Percentiles rank a stretch among this genome's conserved stretches.
Conservation (phyloP, 2,329 filamentous ascomycete genomes). For the Fusarium stilboides region DNA sequence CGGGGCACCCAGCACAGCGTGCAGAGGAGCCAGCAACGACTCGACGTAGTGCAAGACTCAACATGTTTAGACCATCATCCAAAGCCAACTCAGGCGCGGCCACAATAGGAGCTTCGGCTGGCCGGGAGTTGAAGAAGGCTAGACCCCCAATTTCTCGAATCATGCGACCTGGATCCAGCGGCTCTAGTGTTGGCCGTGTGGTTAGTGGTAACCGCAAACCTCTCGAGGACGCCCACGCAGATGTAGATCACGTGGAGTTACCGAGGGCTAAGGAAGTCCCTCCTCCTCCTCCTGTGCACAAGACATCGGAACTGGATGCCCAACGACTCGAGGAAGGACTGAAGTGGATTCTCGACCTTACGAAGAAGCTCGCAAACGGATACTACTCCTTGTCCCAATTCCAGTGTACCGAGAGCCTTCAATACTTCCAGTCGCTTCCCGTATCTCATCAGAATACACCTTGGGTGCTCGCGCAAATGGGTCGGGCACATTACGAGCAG, state of each 20-base stretch:
- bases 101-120: slow-evolving; percentile 71
- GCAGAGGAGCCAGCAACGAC: slow-evolving; percentile 72
- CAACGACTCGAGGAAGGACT: slow-evolving; percentile 82
- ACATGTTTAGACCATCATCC: slow-evolving; percentile 77
- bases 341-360: slow-evolving; percentile 82
- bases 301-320: slow-evolving; percentile 66
- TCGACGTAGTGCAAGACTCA: slow-evolving; percentile 79
- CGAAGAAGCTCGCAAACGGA: slow-evolving; percentile 85
- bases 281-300: slow-evolving; percentile 56
- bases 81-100: slow-evolving; percentile 73
- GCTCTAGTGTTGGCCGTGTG: slow-evolving; percentile 84
- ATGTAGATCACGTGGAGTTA: slow-evolving; percentile 77
- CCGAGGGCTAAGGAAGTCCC: slow-evolving; percentile 62
- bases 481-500: slow-evolving; percentile 92
- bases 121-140: slow-evolving; percentile 85
- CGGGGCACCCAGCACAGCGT: slow-evolving; percentile 78
- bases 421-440: slow-evolving; percentile 80
- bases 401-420: slow-evolving; percentile 82
- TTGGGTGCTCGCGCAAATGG: slow-evolving; percentile 93
- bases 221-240: slow-evolving; percentile 75
- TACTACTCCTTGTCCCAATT: slow-evolving; percentile 86
- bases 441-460: slow-evolving; percentile 87
- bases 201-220: slow-evolving; percentile 93
- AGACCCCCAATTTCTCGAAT: slow-evolving; percentile 79
- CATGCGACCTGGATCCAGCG: slow-evolving; percentile 75